Base-by-base conservation (phyloP, 2,329 filamentous ascomycete genomes). In the Ceratocystiopsis sp. region DNA sequence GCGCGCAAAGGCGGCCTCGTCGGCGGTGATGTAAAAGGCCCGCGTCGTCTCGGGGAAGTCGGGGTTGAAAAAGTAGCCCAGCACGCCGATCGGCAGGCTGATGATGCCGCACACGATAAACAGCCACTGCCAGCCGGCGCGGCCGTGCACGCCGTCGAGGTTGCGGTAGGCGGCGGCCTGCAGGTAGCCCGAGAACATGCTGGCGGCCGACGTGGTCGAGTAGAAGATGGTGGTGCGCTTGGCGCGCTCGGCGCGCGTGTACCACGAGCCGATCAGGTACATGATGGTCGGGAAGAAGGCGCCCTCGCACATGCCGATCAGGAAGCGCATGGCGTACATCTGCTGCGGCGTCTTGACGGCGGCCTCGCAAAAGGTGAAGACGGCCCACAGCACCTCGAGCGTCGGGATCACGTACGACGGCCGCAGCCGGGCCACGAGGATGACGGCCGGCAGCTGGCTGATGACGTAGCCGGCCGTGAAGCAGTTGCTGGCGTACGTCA, bases 211-310 rank as follows among this genome's bases (percentile, higher is more conserved):
- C 1, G 72, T 73, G 11, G 70, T 73, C 0, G 69, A 64, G 0
- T 71, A 75, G 52, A 79, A 80, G 41, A 80, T 70, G 34, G 70
- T 74, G 3, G 66, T 71, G 3, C 76, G 64, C 53, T 78, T 79
- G 1, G 71, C 73, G 0, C 80, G 62, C 48, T 79, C 75, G 13
- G 62, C 59, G 17, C 65, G 63, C 0, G 67, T 77, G 49, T 78
- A 78, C 75, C 75, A 80, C 0, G 69, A 58, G 6, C 62, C 61
- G 8, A 65, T 56, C 39, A 65, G 58, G 44, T 63, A 65, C 46
- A 63, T 61, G 38, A 73, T 63, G 25, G 69, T 71, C 0, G 71
- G 70, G 38, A 66, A 69, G 36, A 71, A 71, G 0, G 67, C 1
- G 59, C 66, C 65, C 51, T 74, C 71, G 35, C 71, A 64, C 1